phyloP scores from a whole-genome alignment of 164 flowering plant genomes.

The Vitis cinerea region DNA sequence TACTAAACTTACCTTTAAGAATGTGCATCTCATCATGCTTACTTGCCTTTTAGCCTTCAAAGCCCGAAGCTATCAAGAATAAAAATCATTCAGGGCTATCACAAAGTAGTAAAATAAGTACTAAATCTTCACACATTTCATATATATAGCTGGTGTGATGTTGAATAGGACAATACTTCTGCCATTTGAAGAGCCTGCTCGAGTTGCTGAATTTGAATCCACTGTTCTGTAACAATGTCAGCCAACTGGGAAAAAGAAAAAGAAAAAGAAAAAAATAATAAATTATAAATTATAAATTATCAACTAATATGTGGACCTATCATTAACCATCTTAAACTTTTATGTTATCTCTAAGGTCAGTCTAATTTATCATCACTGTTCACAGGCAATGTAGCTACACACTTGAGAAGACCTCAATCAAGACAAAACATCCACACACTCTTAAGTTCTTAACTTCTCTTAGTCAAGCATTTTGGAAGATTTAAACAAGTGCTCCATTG shows the following conservation, averaged over 20 bases:
- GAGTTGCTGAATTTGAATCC: conserved; percentile 87
- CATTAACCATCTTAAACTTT: neutral
- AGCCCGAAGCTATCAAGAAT: conserved; percentile 12
- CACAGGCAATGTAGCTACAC: no score
- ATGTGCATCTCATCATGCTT: conserved; percentile 37
- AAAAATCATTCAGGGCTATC: neutral
- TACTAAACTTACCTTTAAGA: conserved; percentile 49
- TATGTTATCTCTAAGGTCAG: no score
- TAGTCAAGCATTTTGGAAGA: no score
- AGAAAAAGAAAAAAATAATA: neutral
- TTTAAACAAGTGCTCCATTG: no score
- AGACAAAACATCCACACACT: no score
- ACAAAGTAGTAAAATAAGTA: neutral
- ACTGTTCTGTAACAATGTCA: conserved; percentile 69
- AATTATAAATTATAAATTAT: neutral
- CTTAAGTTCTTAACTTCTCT: no score
- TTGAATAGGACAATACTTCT: conserved; percentile 36
- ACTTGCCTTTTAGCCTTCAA: conserved; percentile 30
- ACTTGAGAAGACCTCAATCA: no score
- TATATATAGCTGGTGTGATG: conserved; percentile 1
- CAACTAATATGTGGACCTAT: neutral
- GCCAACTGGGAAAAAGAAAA: conserved; percentile 44
- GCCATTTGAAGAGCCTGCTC: conserved; percentile 78
- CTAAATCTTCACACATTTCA: neutral
- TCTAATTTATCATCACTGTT: no score